Evolutionary conservation across 345 rosid genomes (phyloP).

Genomic region (Hibiscus tridactylites): DNA sequence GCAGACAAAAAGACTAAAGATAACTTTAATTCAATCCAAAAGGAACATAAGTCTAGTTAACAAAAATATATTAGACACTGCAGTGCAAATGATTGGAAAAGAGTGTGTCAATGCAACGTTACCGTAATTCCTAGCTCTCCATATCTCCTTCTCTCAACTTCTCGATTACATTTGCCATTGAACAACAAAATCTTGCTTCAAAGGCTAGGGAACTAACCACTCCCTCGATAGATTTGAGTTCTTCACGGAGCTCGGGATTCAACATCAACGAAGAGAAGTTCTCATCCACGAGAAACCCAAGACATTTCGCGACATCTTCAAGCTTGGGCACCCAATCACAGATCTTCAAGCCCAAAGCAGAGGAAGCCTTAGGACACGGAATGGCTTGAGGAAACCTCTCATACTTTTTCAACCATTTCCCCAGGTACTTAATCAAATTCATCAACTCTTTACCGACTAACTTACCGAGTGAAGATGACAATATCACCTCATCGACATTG

Average conservation of each 20-base stretch:
- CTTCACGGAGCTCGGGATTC: slow-evolving; percentile 60
- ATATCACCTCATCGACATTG: slow-evolving; percentile 49
- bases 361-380: slow-evolving; percentile 62
- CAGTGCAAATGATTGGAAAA: background rate
- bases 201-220: slow-evolving; percentile 47
- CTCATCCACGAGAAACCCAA: slow-evolving; percentile 64
- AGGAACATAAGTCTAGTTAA: background rate
- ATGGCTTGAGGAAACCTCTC: slow-evolving; percentile 67
- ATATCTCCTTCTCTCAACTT: slow-evolving; percentile 36
- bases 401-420: slow-evolving; percentile 76
- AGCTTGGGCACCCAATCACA: slow-evolving; percentile 80
- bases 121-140: background rate
- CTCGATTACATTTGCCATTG: slow-evolving; percentile 35
- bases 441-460: slow-evolving; percentile 60
- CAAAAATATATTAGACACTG: too few relatives aligned
- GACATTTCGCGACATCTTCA: slow-evolving; percentile 50
- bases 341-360: slow-evolving; percentile 40
- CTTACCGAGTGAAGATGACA: slow-evolving; percentile 52
- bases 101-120: background rate
- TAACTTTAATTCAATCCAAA: background rate
- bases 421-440: slow-evolving; percentile 50
- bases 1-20: background rate
- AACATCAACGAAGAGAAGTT: slow-evolving; percentile 55
- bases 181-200: slow-evolving; percentile 52
- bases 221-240: slow-evolving; percentile 44